Conservation (phyloP, 805 yeast genomes). For the Huiozyma sinensis region DNA sequence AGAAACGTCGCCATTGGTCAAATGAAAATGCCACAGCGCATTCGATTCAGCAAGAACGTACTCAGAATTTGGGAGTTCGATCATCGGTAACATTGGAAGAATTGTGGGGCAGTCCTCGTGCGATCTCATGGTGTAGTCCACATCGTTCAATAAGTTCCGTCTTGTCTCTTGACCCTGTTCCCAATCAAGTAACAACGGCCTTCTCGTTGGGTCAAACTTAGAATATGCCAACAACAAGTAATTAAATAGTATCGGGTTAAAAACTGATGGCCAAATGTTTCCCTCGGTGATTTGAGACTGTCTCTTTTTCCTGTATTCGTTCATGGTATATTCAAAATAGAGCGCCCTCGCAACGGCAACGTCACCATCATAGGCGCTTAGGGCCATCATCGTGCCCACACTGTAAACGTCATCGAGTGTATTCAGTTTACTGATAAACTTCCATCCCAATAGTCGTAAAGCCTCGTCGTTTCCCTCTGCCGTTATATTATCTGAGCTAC, state of each 20-base stretch:
- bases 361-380: conserved; percentile 78
- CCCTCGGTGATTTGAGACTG: conserved; percentile 3
- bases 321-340: conserved; percentile 36
- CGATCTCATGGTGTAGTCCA: conserved; percentile 28
- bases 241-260: conserved; percentile 33
- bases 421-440: conserved; percentile 55
- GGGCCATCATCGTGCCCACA: conserved; percentile 53
- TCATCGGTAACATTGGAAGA: conserved; percentile 63
- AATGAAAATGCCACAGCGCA: conserved; percentile 49
- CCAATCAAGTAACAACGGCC: conserved; percentile 32
- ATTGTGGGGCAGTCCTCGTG: conserved; percentile 11
- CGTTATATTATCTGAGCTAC: conserved; percentile 16
- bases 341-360: conserved; percentile 58
- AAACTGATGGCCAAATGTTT: conserved; percentile 18
- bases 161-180: conserved; percentile 40
- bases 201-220: conserved; percentile 23
- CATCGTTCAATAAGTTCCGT: conserved; percentile 34
- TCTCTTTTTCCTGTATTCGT: conserved; percentile 13
- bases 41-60: conserved; percentile 61
- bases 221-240: conserved; percentile 42
- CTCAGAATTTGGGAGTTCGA: conserved; percentile 29
- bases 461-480: conserved; percentile 24
- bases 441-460: conserved; percentile 52
- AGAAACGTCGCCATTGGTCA: conserved; percentile 25
- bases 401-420: conserved; percentile 21